Conservation (phyloP, 352 stramenopile genomes). For the Pythium pyrilobum region DNA sequence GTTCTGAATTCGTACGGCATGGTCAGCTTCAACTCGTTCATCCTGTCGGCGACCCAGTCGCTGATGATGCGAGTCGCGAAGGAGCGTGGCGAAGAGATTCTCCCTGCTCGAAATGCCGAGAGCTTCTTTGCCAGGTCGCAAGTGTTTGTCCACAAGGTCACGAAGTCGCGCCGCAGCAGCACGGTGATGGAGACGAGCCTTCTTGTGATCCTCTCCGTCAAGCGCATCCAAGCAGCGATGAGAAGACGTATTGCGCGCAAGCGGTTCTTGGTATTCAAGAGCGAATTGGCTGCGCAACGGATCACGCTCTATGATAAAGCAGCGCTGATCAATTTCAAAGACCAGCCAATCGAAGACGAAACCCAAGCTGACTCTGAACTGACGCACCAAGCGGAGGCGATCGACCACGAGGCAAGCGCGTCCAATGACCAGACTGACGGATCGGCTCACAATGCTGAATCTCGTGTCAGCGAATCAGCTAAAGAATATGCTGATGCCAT, state of each 20-base stretch:
- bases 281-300: constrained; percentile 2
- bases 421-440: too few species aligned
- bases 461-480: too few species aligned
- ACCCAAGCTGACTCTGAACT: not conserved
- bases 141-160: constrained; percentile 15
- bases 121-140: constrained; percentile 31
- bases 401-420: not conserved
- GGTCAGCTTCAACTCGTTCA: constrained; percentile 34
- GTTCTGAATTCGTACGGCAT: constrained; percentile 22
- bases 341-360: not conserved
- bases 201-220: constrained; percentile 26
- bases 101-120: constrained; percentile 8
- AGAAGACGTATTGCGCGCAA: constrained; percentile 21
- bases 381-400: too few species aligned
- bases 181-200: constrained; percentile 16
- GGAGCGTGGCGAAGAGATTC: constrained; percentile 27
- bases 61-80: constrained; percentile 27
- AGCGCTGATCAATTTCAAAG: constrained; percentile 6
- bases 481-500: too few species aligned
- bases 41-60: constrained; percentile 26
- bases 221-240: constrained; percentile 31
- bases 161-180: constrained; percentile 11
- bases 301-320: constrained; percentile 16
- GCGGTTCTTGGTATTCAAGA: constrained; percentile 20
- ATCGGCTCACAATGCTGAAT: too few species aligned